Evolutionary conservation across 164 flowering plant genomes (phyloP), one percentile per base, ranked within the genome.

Genomic region (Pachysandra terminalis): DNA sequence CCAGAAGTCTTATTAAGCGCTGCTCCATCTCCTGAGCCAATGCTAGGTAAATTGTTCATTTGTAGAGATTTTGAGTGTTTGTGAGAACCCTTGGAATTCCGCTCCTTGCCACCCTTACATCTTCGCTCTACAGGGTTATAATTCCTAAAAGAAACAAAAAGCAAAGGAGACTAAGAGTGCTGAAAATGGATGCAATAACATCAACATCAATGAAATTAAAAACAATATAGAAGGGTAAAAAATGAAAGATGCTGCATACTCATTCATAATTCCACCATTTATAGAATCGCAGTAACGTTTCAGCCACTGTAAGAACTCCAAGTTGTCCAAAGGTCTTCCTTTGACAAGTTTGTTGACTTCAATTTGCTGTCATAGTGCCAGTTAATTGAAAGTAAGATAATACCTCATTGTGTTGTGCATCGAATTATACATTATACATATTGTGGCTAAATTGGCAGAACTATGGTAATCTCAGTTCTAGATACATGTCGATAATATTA

Each of bases 231-330:
- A 53, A 64, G 12, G 28, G 28, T 9, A 41, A 24, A 26, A 56
- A 5, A 22, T 19, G 2, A 56, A 37, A 65, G 48, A 40, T 54
- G 54, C 35, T 56, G 63, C 82, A 63, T 88, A 94, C 98, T 91
- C 91, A 65, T 89, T 91, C 85, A 85, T 86, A 37, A 94, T 84
- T 77, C 96, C 97, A 61, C 97, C 96, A 78, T 86, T 94, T 52
- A 91, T 72, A 49, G 96, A 88, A 71, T 94, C 97, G 72, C 97
- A 94, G 66, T 90, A 89, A 49, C 88, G 96, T 73, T 94, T 94
- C 64, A 94, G 81, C 98, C 98, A 94, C 65, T 94, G 98, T 37
- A 94, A 70, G 70, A 94, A 91, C 81, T 94, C 98, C 86, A 91
- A 80, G 74, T 94, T 94, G 78, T 94, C 98, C 84, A 90, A 69